Evolutionary conservation across 305 asterid species (phyloP).

Genomic region (Fraxinus sp.): DNA sequence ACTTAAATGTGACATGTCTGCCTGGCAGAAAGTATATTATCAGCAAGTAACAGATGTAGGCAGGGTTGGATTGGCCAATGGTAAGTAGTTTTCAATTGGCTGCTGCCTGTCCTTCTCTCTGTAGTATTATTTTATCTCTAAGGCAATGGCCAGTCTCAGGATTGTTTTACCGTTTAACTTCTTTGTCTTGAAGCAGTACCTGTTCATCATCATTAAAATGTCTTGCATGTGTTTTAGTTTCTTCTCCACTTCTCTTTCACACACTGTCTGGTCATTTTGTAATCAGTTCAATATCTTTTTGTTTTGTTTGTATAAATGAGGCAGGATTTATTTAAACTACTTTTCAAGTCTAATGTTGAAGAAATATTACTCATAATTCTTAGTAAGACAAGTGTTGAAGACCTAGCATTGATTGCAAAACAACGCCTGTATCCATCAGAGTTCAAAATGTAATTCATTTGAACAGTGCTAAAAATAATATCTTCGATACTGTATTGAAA

Average conservation of each 20-base stretch:
- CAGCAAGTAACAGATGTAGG: slow-evolving; percentile 93
- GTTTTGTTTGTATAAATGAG: neutral
- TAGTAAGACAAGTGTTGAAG: neutral
- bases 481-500: neutral
- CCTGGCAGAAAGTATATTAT: slow-evolving; percentile 93
- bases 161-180: neutral
- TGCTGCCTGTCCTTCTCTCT: neutral
- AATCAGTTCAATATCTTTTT: neutral
- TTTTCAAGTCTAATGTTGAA: neutral
- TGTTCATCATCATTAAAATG: neutral
- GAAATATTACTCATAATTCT: neutral
- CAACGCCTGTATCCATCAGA: neutral
- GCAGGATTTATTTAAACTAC: neutral
- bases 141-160: neutral
- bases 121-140: neutral
- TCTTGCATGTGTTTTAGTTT: neutral
- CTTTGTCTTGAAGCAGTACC: neutral
- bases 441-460: neutral
- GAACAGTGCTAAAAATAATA: neutral
- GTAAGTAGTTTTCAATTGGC: slow-evolving; percentile 41
- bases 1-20: slow-evolving; percentile 94
- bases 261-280: neutral
- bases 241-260: neutral
- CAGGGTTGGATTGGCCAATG: slow-evolving; percentile 83
- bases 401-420: neutral